Conservation (phyloP, 805 yeast genomes). For the Wickerhamomyces strasburgensis region DNA sequence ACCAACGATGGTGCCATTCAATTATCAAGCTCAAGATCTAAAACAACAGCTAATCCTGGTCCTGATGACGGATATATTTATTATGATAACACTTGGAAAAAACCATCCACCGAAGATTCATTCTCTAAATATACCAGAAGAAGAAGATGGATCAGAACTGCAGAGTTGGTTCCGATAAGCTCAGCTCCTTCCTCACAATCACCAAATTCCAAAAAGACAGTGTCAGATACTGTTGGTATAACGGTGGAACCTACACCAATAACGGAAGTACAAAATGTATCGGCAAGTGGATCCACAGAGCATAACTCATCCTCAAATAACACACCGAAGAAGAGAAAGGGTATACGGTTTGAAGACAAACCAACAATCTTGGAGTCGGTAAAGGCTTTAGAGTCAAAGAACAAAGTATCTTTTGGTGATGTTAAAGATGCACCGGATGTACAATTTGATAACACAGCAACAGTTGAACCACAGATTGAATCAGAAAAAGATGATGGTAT, state of each 20-base stretch:
- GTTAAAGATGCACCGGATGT: not conserved
- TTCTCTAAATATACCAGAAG: conserved; percentile 89
- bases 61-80: conserved; percentile 83
- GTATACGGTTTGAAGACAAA: conserved; percentile 41
- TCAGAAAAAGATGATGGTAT: no score
- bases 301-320: conserved; percentile 6
- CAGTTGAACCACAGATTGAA: no score
- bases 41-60: conserved; percentile 58
- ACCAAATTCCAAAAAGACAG: not conserved
- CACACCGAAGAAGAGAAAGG: conserved; percentile 32
- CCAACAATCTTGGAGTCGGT: conserved; percentile 24
- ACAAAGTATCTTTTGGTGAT: conserved; percentile 6
- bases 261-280: conserved; percentile 19
- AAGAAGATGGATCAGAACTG: conserved; percentile 94
- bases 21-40: conserved; percentile 53
- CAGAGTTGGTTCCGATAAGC: conserved; percentile 58
- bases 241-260: conserved; percentile 13
- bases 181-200: conserved; percentile 11
- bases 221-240: conserved; percentile 4
- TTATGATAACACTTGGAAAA: conserved; percentile 92
- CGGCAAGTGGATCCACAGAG: conserved; percentile 19
- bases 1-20: conserved; percentile 85
- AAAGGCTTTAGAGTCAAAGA: conserved; percentile 15
- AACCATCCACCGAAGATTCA: conserved; percentile 81
- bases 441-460: not conserved